These are phyloP conservation scores for Nakazawaea ernobii DNA, from an alignment of 805 yeast species.

Conservation along the genomic window DNA sequence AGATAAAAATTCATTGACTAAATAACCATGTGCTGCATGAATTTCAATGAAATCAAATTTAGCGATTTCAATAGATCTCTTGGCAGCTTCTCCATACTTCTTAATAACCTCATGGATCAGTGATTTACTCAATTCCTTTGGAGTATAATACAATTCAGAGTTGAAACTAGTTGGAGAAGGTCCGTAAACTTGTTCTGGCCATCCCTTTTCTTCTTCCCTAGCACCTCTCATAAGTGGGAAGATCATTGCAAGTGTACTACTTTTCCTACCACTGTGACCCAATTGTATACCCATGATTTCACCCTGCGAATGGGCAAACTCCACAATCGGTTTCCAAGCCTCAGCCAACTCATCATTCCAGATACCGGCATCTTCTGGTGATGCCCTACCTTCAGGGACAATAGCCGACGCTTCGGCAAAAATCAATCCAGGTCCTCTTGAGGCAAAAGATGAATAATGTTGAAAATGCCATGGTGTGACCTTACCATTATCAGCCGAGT, in stretches of 20 bases:
- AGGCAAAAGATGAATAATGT: slow-evolving; percentile 42
- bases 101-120: slow-evolving; percentile 37
- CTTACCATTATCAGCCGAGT: slow-evolving; percentile 36
- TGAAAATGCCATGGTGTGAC: slow-evolving; percentile 41
- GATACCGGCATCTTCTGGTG: slow-evolving; percentile 33
- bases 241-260: slow-evolving; percentile 27
- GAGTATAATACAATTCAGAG: slow-evolving; percentile 18
- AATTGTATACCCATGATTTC: slow-evolving; percentile 46
- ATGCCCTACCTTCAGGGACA: slow-evolving; percentile 15
- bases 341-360: slow-evolving; percentile 45
- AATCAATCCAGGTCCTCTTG: slow-evolving; percentile 44
- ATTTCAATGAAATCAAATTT: slow-evolving; percentile 63
- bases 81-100: slow-evolving; percentile 40
- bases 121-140: slow-evolving; percentile 36
- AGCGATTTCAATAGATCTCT: slow-evolving; percentile 40
- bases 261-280: slow-evolving; percentile 52
- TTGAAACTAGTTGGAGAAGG: slow-evolving; percentile 35
- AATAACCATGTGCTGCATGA: slow-evolving; percentile 62
- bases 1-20: slow-evolving; percentile 43
- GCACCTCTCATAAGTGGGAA: slow-evolving; percentile 26
- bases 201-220: slow-evolving; percentile 32
- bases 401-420: slow-evolving; percentile 36
- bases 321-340: slow-evolving; percentile 33
- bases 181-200: slow-evolving; percentile 36
- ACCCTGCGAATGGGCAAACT: slow-evolving; percentile 39